A percentile compares a stretch with the other conserved stretches of the same genome.
Conservation (phyloP, 2,329 filamentous ascomycete genomes). For the Cladosporium austrohemisphaericum region DNA sequence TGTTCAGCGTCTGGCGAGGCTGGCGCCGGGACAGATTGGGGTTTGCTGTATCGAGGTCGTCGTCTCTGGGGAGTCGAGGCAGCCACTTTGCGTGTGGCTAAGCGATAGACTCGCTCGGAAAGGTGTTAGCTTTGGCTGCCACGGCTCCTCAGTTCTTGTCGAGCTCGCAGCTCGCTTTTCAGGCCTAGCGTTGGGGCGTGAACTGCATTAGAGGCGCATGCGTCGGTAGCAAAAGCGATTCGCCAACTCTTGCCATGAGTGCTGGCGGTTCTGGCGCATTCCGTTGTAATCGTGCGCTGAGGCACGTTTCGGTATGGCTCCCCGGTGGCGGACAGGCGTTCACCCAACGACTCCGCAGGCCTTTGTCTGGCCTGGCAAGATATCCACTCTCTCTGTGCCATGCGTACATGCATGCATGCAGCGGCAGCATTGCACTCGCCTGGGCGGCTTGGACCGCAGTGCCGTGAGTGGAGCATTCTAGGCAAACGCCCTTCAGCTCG, state of each 20-base stretch:
- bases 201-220: background rate
- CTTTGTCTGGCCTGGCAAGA: background rate
- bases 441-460: background rate
- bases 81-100: background rate
- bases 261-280: background rate
- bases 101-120: background rate
- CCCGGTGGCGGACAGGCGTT: background rate
- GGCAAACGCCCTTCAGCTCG: conserved; percentile 8
- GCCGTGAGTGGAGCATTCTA: background rate
- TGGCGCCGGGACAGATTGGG: background rate
- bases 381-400: conserved; percentile 2
- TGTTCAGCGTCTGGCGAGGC: conserved; percentile 1
- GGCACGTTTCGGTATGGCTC: conserved; percentile 1
- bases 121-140: background rate
- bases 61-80: background rate
- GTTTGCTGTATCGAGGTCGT: no score
- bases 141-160: background rate
- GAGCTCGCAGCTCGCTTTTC: background rate
- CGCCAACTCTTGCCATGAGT: background rate
- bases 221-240: conserved; percentile 5
- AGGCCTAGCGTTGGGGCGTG: background rate
- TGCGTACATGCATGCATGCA: conserved; percentile 5
- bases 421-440: background rate
- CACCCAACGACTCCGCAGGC: conserved; percentile 1
- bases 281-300: background rate